Conservation (phyloP, 2,329 filamentous ascomycete species). For the Epichloe glyceriae region DNA sequence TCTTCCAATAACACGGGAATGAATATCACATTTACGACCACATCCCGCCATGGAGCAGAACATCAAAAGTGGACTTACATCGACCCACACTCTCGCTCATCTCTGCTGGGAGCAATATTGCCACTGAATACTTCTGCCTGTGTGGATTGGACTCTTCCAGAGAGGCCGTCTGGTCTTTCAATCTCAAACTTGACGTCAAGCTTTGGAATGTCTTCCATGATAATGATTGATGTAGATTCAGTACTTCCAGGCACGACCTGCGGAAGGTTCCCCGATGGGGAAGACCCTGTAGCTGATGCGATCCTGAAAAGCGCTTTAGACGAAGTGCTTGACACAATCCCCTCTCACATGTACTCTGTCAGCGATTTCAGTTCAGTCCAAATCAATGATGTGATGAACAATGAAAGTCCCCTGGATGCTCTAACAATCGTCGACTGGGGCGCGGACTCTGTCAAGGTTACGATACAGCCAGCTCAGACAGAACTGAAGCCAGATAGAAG, state of each 20-base stretch:
- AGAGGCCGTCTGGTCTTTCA: neutral
- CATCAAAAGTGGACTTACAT: neutral
- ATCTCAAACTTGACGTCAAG: neutral
- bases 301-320: neutral
- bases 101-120: neutral
- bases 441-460: conserved; percentile 6
- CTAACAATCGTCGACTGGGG: neutral
- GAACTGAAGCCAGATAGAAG: conserved; percentile 1
- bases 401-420: neutral
- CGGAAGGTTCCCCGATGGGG: neutral
- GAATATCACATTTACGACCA: neutral
- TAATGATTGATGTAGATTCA: neutral
- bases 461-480: conserved; percentile 6
- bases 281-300: neutral
- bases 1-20: neutral
- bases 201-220: neutral
- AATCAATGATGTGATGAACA: neutral
- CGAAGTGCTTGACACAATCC: too few relatives aligned
- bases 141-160: neutral
- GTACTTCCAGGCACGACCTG: neutral
- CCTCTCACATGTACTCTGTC: neutral
- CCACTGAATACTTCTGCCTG: neutral
- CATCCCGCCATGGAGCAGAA: neutral
- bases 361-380: neutral
- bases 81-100: neutral